Evolutionary conservation across 2,329 filamentous ascomycete genomes (phyloP), one percentile per base, ranked within the genome.

Genomic region (Epichloe baconii): DNA sequence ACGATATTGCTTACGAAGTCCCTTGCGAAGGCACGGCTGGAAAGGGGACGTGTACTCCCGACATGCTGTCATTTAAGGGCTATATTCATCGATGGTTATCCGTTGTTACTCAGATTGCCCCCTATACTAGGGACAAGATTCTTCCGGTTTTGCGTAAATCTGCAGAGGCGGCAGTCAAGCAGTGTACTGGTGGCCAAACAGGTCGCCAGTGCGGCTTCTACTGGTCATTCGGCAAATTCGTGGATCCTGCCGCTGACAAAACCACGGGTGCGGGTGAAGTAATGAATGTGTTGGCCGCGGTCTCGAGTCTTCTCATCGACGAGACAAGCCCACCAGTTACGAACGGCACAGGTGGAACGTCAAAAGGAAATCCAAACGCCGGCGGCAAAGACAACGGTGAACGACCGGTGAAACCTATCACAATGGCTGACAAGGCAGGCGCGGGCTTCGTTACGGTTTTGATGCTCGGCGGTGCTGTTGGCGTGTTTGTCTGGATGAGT

Each of bases 61-160:
- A 91, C 59, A 85, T 88, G 72, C 66, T 79, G 53, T 79, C 79
- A 2, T 89, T 85, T 76, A 87, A 87, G 66, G 83, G 83, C 40
- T 82, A 83, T 52, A 70, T 86, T 17, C 74, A 80, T 57, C 76
- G 81, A 41, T 86, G 82, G 80, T 70, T 88, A 57, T 72, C 78
- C 4, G 72, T 76, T 21, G 73, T 77, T 1, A 75, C 78, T 2
- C 73, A 83, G 56, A 52, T 87, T n/a, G 82, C 79, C 0, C 0
- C 85, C 0, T 74, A 73, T 44, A 80, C 77, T 1, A 66, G 66
- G 41, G 66, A 73, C 1, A 68, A 62, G 15, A 80, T 88, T 56
- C 66, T 77, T 52, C 74, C 79, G 0, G 73, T 79, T 35, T 70
- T 88, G 6, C 68, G 70, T 51, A 73, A 68, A 1, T 84, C 82